Base-by-base conservation (phyloP, 345 rosid genomes). In the Cochlearia excelsa region DNA sequence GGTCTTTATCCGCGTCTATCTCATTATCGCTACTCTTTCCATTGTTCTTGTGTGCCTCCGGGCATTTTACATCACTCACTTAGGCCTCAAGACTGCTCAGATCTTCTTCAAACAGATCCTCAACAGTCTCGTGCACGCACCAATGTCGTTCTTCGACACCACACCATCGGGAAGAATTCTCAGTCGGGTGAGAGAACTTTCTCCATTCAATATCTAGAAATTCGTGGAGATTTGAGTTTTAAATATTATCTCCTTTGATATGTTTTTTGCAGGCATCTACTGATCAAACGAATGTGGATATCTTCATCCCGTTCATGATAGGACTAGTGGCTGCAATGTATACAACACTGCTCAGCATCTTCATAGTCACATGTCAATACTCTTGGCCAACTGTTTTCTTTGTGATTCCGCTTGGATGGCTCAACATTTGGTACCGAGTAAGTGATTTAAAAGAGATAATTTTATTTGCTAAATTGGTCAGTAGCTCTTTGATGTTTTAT, bases 61-160 rank as follows among this genome's bases (percentile, higher is more conserved):
- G 4, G 59, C 97, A 38, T 41, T 82, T 46, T 82, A 76, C 30
- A 74, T 84, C 35, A 79, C 95, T 1, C 41, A 74, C 49, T 65
- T 88, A 68, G 97, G 99, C 9, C 91, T 92, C 57, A 84, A 81
- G 78, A 88, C 99, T 3, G 81, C 89, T 27, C 97, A 88, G 60
- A 86, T 72, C 11, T 86, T 86, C 78, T 88, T 92, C 52, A 57
- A 56, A 30, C 89, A 82, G 69, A 88, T 92, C 51, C 89, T 92
- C 70, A 70, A 57, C 33, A 88, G 99, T 61, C 82, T 92, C 59
- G 68, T 92, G 79, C 97, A 85, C 5, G 97, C 99, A 9, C 99
- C 99, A 3, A 88, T 92, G 89, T 88, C 97, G 1, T 92, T 92
- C 57, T 92, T 92, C 46, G 99, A 92, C 67, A 88, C 99, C 67